phyloP scores from a whole-genome alignment of 495 filamentous ascomycete species.

The Recurvomyces mirabilis region DNA sequence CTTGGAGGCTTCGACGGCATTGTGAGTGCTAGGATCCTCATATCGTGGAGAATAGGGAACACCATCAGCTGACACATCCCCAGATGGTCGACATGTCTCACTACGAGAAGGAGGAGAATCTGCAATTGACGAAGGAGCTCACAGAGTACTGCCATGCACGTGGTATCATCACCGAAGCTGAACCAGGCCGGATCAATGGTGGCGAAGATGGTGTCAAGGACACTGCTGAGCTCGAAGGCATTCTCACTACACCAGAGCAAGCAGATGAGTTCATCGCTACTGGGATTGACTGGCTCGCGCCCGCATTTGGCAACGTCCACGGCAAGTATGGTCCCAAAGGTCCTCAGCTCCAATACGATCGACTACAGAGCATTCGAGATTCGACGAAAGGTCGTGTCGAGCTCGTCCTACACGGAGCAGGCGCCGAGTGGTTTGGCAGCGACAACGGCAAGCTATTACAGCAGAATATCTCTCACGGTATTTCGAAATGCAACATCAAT shows the following conservation, averaged over 20 bases:
- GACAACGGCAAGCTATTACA: conserved; percentile 48
- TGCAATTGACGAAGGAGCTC: conserved; percentile 58
- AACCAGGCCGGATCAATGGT: conserved; percentile 72
- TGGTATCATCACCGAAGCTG: conserved; percentile 69
- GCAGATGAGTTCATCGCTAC: conserved; percentile 64
- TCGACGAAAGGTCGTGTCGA: conserved; percentile 49
- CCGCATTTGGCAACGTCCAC: conserved; percentile 79
- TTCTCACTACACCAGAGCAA: conserved; percentile 70
- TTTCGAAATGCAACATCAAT: conserved; percentile 75
- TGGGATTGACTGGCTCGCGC: conserved; percentile 74
- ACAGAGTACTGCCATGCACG: conserved; percentile 59
- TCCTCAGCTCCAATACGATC: conserved; percentile 61
- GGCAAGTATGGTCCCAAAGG: conserved; percentile 69
- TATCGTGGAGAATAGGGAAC: conserved; percentile 20
- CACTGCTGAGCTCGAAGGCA: conserved; percentile 59
- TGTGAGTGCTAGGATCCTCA: too few relatives aligned
- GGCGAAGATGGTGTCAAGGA: conserved; percentile 75
- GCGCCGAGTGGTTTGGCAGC: conserved; percentile 44
- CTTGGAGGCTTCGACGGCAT: conserved; percentile 5
- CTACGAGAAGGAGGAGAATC: conserved; percentile 73
- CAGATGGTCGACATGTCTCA: conserved; percentile 40
- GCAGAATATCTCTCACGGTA: conserved; percentile 57
- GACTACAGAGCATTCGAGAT: conserved; percentile 40
- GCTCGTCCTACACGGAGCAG: conserved; percentile 68
- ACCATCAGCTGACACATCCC: conserved; percentile 22